phyloP scores from a whole-genome alignment of 441 rosid species.

The Pelargonium exstipulatum region DNA sequence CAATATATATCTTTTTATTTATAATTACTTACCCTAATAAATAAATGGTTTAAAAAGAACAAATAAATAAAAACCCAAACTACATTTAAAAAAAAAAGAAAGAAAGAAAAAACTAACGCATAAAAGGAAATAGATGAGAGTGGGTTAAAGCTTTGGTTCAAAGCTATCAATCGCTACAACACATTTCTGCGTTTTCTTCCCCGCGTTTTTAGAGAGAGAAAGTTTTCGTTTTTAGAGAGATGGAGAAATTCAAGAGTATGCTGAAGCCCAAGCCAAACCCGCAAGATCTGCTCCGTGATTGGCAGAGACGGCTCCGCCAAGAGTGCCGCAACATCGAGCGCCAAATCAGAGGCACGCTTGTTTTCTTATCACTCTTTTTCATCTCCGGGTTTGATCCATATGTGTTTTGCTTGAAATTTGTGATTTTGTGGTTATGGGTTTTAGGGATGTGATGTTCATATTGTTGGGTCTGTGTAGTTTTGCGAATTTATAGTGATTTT shows the following conservation, averaged over 20 bases:
- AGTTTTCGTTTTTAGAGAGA: neutral
- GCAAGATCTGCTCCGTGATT: conserved; percentile 36
- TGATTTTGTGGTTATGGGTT: conserved; percentile 4
- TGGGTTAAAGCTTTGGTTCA: neutral
- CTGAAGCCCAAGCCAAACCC: conserved; percentile 38
- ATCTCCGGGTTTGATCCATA: neutral
- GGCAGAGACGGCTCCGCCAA: conserved; percentile 44
- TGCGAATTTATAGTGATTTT: neutral
- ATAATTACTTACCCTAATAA: too few relatives aligned
- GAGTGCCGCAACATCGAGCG: conserved; percentile 43
- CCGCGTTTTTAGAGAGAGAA: neutral
- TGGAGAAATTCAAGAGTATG: conserved; percentile 32
- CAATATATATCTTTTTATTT: too few relatives aligned
- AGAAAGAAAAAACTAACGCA: too few relatives aligned
- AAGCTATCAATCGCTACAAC: neutral
- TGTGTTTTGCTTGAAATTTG: neutral
- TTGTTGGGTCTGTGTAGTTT: conserved; percentile 4
- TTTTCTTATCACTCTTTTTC: neutral
- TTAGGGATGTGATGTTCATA: neutral
- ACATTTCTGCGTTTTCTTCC: neutral
- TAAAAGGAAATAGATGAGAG: too few relatives aligned
- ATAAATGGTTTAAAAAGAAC: too few relatives aligned
- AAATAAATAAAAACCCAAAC: too few relatives aligned
- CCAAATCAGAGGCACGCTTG: conserved; percentile 60
- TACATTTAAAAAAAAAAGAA: too few relatives aligned